Evolutionary conservation across 371 early-diverging fungal genomes (phyloP).

Genomic region (Zopfochytrium polystomum): DNA sequence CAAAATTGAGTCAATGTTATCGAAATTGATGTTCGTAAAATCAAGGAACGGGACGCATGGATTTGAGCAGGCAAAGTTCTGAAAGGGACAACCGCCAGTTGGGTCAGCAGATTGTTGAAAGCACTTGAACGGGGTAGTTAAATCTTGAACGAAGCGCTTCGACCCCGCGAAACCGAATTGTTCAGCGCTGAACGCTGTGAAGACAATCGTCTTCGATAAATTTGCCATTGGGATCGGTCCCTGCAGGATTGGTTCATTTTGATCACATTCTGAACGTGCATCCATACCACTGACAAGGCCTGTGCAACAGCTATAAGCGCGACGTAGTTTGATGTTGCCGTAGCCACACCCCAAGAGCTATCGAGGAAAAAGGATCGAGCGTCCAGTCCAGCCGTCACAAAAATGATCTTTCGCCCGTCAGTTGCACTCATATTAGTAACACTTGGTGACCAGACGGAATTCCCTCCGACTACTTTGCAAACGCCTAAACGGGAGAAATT

Average conservation of each 20-base stretch:
- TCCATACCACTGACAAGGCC: slow-evolving; percentile 60
- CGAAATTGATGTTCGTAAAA: slow-evolving; percentile 62
- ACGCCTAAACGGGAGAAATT: slow-evolving; percentile 39
- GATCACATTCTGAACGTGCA: neutral
- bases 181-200: slow-evolving; percentile 71
- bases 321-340: slow-evolving; percentile 55
- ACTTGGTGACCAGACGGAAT: slow-evolving; percentile 69
- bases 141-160: slow-evolving; percentile 73
- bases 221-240: neutral
- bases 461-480: slow-evolving; percentile 71
- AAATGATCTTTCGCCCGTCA: slow-evolving; percentile 63
- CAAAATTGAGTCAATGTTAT: slow-evolving; percentile 55
- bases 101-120: slow-evolving; percentile 43
- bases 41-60: slow-evolving; percentile 63
- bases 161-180: slow-evolving; percentile 78
- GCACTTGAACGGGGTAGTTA: slow-evolving; percentile 59
- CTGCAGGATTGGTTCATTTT: neutral
- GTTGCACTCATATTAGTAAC: slow-evolving; percentile 49
- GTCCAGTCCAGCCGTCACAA: slow-evolving; percentile 67
- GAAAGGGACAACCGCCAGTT: slow-evolving; percentile 46
- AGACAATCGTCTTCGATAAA: slow-evolving; percentile 47
- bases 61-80: slow-evolving; percentile 52
- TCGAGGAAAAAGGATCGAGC: slow-evolving; percentile 68
- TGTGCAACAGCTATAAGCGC: slow-evolving; percentile 67
- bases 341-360: slow-evolving; percentile 27